Base-by-base conservation (phyloP, 2,329 filamentous ascomycete species). In the Phoma herbarum region DNA sequence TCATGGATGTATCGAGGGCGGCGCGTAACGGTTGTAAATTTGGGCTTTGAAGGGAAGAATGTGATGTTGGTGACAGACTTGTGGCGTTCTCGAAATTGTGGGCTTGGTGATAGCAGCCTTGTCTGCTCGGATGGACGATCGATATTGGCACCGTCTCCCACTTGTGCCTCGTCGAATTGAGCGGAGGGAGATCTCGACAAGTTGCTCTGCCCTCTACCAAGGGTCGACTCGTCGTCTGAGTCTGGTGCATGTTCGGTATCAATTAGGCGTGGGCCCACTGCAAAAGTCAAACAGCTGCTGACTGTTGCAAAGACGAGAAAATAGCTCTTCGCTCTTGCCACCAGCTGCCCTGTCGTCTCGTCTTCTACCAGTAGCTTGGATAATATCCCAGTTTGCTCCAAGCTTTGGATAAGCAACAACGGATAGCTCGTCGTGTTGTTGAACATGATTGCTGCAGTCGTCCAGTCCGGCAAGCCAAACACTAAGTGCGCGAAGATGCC, bases 301-400 rank as follows among this genome's bases (percentile, higher is more conserved):
- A 89, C 79, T 20, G 87, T 88, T 4, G 86, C 83, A 65, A 86
- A 88, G 48, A 90, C 83, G 2, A 90, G 76, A 65, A 90, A 88
- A 70, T 88, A 90, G 22, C 84, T 85, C 70, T 88, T 86, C 10
- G 86, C 86, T 5, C 87, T 78, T 53, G 83, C 81, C 9, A 89
- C 79, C 1, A 84, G 83, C 1, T 78, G 77, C 2, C 71, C 61
- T 3, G 77, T 75, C 1, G 77, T 70, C 64, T 83, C 77, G 67
- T 81, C 62, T 59, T 70, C 60, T 50, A 82, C 74, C 22, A 88
- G 77, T 35, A 79, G 57, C 1, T 77, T 71, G 4, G 78, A 71
- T 12, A 89, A 73, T 31, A 88, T 85, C 0, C 86, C 86, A 0
- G 87, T 87, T 31, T 82, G 76, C 41, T 82, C 78, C 23, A 86